Percentiles rank a stretch among this genome's conserved stretches.
These are phyloP conservation scores for Globisporangium heterothallicum DNA, from an alignment of 352 stramenopile genomes.

Conservation along the genomic window DNA sequence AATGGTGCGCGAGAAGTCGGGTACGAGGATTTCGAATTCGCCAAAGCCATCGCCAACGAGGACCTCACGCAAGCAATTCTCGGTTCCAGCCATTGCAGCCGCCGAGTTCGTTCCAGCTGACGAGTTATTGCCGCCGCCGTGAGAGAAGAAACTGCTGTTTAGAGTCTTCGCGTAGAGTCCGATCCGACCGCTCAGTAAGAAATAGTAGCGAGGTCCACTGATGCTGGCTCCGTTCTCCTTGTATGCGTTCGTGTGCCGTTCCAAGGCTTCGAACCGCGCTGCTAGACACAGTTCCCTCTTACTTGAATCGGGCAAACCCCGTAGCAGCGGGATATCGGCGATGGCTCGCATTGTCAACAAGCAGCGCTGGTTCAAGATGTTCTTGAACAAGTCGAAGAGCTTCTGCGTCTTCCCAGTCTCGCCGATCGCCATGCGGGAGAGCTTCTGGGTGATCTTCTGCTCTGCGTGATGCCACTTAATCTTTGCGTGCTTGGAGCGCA, in stretches of 20 bases:
- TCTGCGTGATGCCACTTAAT: constrained; percentile 49
- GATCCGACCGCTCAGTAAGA: constrained; percentile 44
- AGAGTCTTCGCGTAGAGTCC: constrained; percentile 28
- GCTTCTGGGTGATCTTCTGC: constrained; percentile 20
- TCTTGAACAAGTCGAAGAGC: constrained; percentile 60
- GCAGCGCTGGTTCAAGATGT: constrained; percentile 62
- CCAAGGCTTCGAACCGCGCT: constrained; percentile 52
- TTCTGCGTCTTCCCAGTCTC: constrained; percentile 29
- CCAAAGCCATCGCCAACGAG: constrained; percentile 39
- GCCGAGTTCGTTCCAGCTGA: background rate
- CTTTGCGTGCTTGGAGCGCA: constrained; percentile 26
- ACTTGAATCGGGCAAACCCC: constrained; percentile 27
- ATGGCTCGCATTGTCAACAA: constrained; percentile 53
- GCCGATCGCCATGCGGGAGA: constrained; percentile 1
- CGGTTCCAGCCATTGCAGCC: background rate
- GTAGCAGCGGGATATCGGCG: constrained; percentile 39
- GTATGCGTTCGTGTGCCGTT: constrained; percentile 40
- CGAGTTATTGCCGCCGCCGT: background rate
- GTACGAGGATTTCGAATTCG: constrained; percentile 56
- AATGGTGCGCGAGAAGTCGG: constrained; percentile 25
- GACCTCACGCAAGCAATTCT: constrained; percentile 38
- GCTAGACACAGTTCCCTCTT: constrained; percentile 43
- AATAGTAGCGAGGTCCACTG: constrained; percentile 30
- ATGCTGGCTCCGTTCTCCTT: constrained; percentile 25
- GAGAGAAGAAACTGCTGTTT: constrained; percentile 13